Evolutionary conservation across 768 basidiomycete genomes (phyloP), one percentile per base, ranked within the genome.

Genomic region (Kwoniella newhampshirensis): DNA sequence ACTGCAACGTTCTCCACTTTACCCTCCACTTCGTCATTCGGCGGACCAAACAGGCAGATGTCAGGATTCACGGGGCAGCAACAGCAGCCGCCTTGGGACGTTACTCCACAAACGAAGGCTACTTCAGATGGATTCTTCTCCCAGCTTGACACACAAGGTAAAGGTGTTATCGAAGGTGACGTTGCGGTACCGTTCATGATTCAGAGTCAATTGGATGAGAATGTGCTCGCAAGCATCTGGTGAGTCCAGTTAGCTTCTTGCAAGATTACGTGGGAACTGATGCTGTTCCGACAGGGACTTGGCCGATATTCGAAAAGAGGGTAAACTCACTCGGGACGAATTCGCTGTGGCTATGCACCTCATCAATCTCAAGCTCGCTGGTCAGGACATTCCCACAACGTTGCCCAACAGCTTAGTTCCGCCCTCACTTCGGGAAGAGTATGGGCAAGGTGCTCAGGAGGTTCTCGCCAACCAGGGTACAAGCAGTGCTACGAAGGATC

Each of bases 311-410:
- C 84, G 87, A 60, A 87, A 87, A 49, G 87, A 94, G 54, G 96
- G 96, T 1, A 83, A 81, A 52, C 80, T 99, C 45, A 91, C 86
- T 2, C 82, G 86, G 50, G 93, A 97, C 46, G 90, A 91, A 13
- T 98, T 99, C 75, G 94, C 96, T 7, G 87, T 98, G 42, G 96
- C 92, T 3, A 85, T 93, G 85, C 84, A 94, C 77, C 82, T 99
- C 32, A 97, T 99, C 67, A 88, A 89, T 76, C 83, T 82, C 69
- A 91, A 87, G 75, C 78, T 96, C 8, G 81, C 83, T 6, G 92
- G 94, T 17, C 84, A 84, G 60, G 86, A 88, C 2, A 77, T 96
- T 42, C 77, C 78, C 2, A 67, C 80, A 0, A 72, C 77, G n/a
- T 79, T 99, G 26, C 90, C 91, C 3, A 77, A 75, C 35, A 82